A percentile compares a stretch with the other conserved stretches of the same genome.
These are phyloP conservation scores for Debaryomyces sp. DNA, from an alignment of 1,139 yeast species.

Conservation along the genomic window DNA sequence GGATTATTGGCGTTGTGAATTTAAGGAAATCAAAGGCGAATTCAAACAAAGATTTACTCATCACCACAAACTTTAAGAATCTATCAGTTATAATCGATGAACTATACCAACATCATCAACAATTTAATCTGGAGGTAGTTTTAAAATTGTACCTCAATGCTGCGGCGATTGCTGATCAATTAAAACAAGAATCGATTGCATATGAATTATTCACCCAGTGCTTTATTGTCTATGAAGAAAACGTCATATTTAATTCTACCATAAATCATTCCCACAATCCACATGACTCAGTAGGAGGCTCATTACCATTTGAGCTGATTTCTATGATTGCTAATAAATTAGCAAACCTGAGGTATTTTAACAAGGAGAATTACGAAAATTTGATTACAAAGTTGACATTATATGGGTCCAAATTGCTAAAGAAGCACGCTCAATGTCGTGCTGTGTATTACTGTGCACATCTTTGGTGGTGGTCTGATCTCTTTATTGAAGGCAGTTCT, in stretches of 20 bases:
- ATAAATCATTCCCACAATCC: slow-evolving; percentile 28
- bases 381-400: slow-evolving; percentile 83
- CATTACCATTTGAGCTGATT: slow-evolving; percentile 43
- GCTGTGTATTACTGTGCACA: slow-evolving; percentile 88
- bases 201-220: slow-evolving; percentile 91
- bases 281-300: slow-evolving; percentile 42
- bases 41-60: slow-evolving; percentile 30
- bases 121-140: slow-evolving; percentile 50
- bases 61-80: slow-evolving; percentile 66
- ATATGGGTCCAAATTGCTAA: slow-evolving; percentile 84
- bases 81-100: slow-evolving; percentile 74
- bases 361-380: slow-evolving; percentile 69
- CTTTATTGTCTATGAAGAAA: slow-evolving; percentile 85
- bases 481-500: slow-evolving; percentile 27
- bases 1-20: slow-evolving; percentile 45
- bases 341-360: slow-evolving; percentile 59
- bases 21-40: slow-evolving; percentile 23
- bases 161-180: slow-evolving; percentile 77
- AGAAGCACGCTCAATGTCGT: slow-evolving; percentile 93
- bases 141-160: slow-evolving; percentile 55
- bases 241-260: slow-evolving; percentile 33
- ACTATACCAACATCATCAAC: slow-evolving; percentile 54
- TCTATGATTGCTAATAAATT: slow-evolving; percentile 62
- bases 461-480: slow-evolving; percentile 89
- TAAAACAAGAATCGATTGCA: slow-evolving; percentile 55